A percentile compares a stretch with the other conserved stretches of the same genome.
These are phyloP conservation scores for Lyophyllum atratum DNA, from an alignment of 768 basidiomycete genomes.

Conservation along the genomic window DNA sequence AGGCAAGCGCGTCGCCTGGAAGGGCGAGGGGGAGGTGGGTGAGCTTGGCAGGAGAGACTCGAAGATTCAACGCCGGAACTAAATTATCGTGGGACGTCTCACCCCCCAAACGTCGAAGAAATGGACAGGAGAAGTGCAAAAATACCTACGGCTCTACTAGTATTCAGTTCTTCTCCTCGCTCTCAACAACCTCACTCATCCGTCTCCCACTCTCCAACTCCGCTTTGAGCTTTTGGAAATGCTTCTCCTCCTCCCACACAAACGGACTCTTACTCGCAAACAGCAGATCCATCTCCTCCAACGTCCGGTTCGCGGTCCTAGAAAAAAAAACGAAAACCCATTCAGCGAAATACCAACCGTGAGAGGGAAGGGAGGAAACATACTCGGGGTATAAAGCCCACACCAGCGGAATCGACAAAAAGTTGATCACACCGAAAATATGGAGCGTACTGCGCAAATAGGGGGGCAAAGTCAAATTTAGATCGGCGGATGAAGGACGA, in stretches of 20 bases:
- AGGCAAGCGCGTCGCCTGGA: too few relatives aligned
- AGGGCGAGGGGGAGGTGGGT: too few relatives aligned
- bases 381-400: conserved; percentile 49
- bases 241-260: conserved; percentile 45
- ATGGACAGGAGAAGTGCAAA: neutral
- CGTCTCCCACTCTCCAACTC: conserved; percentile 25
- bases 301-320: conserved; percentile 35
- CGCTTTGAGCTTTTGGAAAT: conserved; percentile 38
- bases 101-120: too few relatives aligned
- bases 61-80: neutral
- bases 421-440: conserved; percentile 44
- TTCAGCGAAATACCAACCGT: too few relatives aligned
- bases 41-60: too few relatives aligned
- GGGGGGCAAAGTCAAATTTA: neutral
- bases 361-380: too few relatives aligned
- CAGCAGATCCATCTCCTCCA: conserved; percentile 47
- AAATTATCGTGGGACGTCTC: neutral
- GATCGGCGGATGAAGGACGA: neutral
- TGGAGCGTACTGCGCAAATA: conserved; percentile 38
- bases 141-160: too few relatives aligned
- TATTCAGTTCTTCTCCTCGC: neutral
- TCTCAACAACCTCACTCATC: conserved; percentile 16
- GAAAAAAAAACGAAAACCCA: neutral
- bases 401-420: conserved; percentile 43
- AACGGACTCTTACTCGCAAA: conserved; percentile 45